Evolutionary conservation across 1,284 basidiomycete species (phyloP).

Genomic region (Cutaneotrichosporon dermatis): DNA sequence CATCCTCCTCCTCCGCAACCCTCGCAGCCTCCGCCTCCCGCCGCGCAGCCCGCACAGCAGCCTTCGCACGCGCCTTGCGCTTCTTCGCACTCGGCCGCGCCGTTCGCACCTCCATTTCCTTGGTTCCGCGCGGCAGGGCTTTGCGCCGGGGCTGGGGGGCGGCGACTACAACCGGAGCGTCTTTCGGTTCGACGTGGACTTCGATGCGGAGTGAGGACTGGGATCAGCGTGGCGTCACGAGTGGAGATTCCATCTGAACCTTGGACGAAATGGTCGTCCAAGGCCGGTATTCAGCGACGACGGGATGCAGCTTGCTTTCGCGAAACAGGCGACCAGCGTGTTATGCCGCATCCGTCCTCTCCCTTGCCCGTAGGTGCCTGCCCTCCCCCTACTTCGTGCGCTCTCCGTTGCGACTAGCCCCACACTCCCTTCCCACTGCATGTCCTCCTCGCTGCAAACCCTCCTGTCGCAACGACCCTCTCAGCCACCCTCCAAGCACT

Average conservation of each 20-base stretch:
- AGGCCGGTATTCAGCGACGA: too few relatives aligned
- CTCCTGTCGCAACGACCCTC: too few relatives aligned
- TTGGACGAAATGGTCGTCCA: too few relatives aligned
- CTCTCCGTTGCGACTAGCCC: too few relatives aligned
- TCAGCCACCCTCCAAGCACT: not conserved
- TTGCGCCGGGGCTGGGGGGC: not conserved
- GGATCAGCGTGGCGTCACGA: not conserved
- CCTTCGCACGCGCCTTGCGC: not conserved
- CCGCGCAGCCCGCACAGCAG: not conserved
- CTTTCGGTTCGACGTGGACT: conserved; percentile 1
- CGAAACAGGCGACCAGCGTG: too few relatives aligned
- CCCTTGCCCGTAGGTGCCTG: too few relatives aligned
- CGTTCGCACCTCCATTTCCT: not conserved
- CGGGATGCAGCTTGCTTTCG: too few relatives aligned
- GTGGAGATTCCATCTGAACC: too few relatives aligned
- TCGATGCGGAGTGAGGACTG: conserved; percentile 5
- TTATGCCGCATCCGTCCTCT: too few relatives aligned
- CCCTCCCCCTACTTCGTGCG: too few relatives aligned
- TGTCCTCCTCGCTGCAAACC: too few relatives aligned
- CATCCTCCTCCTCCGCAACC: conserved; percentile 9
- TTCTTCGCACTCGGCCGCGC: not conserved
- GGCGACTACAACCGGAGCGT: not conserved
- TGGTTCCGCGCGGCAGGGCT: not conserved
- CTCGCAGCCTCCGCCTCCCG: not conserved
- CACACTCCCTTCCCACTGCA: too few relatives aligned